phyloP scores from a whole-genome alignment of 805 yeast genomes.

The Metschnikowia peoriensis region DNA sequence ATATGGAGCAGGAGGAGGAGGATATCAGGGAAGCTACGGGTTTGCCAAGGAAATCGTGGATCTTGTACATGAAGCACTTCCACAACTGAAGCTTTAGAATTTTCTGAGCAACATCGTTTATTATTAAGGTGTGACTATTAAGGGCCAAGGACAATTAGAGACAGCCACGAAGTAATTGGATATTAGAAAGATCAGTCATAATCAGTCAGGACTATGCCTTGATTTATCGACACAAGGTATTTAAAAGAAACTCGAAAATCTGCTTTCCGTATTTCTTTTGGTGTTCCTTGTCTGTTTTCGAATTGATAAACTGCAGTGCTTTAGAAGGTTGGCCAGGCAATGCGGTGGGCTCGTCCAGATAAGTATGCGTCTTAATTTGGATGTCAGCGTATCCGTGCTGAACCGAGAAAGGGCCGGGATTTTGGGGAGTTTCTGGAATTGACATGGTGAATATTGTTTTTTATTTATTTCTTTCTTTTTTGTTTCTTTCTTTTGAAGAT shows the following conservation, averaged over 20 bases:
- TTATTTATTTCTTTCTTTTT: too few relatives aligned
- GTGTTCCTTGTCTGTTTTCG: slow-evolving; percentile 30
- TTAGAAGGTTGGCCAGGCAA: slow-evolving; percentile 25
- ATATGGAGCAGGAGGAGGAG: slow-evolving; percentile 52
- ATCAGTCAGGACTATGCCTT: background rate
- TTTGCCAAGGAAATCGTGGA: slow-evolving; percentile 39
- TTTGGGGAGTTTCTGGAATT: slow-evolving; percentile 32
- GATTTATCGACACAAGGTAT: slow-evolving; percentile 21
- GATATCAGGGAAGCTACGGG: slow-evolving; percentile 63
- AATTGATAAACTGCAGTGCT: slow-evolving; percentile 26
- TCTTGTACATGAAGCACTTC: background rate
- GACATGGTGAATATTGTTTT: slow-evolving; percentile 9
- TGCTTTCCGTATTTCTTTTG: slow-evolving; percentile 33
- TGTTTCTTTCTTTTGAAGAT: too few relatives aligned
- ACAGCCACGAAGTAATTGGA: background rate
- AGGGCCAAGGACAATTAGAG: background rate
- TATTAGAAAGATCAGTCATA: background rate
- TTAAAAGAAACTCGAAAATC: slow-evolving; percentile 22
- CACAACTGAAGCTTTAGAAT: slow-evolving; percentile 1
- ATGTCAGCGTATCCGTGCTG: slow-evolving; percentile 35
- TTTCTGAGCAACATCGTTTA: background rate
- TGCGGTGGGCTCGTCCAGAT: slow-evolving; percentile 35
- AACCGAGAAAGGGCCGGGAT: slow-evolving; percentile 25
- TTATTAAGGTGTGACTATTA: background rate
- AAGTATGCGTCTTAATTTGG: slow-evolving; percentile 29